Percentiles rank a stretch among this genome's conserved stretches.
Conservation (phyloP, 306 rosid genomes). For the Medicago ruthenica region DNA sequence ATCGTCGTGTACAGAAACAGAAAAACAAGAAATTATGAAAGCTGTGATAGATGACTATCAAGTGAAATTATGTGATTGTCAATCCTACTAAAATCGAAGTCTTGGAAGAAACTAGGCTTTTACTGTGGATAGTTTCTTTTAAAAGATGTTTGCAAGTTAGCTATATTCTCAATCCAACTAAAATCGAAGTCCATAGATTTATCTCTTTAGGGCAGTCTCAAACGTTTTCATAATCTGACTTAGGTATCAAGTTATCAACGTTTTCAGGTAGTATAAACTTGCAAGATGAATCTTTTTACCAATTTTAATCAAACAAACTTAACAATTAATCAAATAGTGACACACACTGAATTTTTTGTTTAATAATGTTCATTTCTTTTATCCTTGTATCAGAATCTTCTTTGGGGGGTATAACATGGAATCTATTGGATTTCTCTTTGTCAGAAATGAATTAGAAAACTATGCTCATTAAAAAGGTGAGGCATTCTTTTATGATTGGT, state of each 20-base stretch:
- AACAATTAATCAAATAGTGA: not conserved
- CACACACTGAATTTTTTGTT: too few relatives aligned
- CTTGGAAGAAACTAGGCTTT: not conserved
- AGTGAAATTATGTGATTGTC: too few relatives aligned
- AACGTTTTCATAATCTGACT: not conserved
- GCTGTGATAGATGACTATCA: constrained; percentile 71
- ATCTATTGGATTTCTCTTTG: too few relatives aligned
- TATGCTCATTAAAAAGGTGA: not conserved
- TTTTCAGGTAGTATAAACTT: not conserved
- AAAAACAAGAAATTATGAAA: constrained; percentile 53
- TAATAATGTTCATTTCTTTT: too few relatives aligned
- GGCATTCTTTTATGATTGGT: not conserved
- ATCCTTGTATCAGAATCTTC: too few relatives aligned
- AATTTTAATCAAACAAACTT: too few relatives aligned
- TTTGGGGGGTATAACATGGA: too few relatives aligned
- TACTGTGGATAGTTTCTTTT: not conserved
- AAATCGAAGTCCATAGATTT: not conserved
- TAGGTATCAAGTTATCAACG: too few relatives aligned
- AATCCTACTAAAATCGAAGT: too few relatives aligned
- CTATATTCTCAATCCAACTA: not conserved
- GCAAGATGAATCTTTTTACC: not conserved
- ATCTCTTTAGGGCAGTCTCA: not conserved
- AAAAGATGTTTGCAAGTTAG: not conserved
- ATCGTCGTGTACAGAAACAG: constrained; percentile 46
- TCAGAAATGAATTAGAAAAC: too few relatives aligned